Base-by-base conservation (phyloP, 345 rosid genomes). In the Euphorbia pulcherrima region DNA sequence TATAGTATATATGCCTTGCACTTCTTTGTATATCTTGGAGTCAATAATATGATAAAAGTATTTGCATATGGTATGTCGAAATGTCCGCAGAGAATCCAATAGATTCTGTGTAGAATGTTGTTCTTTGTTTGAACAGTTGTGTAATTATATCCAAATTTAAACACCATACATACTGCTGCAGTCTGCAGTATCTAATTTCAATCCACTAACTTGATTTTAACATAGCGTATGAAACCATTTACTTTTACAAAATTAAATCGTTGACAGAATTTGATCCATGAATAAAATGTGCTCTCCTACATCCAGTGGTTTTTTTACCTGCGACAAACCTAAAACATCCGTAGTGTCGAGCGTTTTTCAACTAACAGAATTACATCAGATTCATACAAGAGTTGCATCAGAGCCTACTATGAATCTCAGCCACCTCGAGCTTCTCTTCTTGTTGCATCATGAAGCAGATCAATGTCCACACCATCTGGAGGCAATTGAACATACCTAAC, bases 341-440 rank as follows among this genome's bases (percentile, higher is more conserved):
- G 28, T 40, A 69, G 37, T 23, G 46, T 68, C 60, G 68, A 55
- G 72, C 75, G 59, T 71, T 37, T 55, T 69, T 72, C 27, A 69
- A 57, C 44, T 24, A 80, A 77, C 70, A 33, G 62, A 60, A 57
- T 71, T 66, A 52, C 75, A 68, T 61, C 50, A 18, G 39, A 77
- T 40, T 61, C 60, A 61, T 44, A 53, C 30, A 44, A 80, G 57
- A 24, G 57, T 28, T 55, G 60, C 60, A 20, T 48, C 27, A 60
- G n/a, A 27, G 59, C 20, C 64, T 51, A 17, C 27, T 28, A 30
- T 21, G 40, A 26, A 40, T 52, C 44, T 77, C 82, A 95, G 72
- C 98, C 98, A 41, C 99, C 97, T 27, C 98, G 88, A 71, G 99
- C 99, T 80, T 92, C 99, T 84, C 99, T 90, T 83, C 99, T 87